A percentile compares a stretch with the other conserved stretches of the same genome.
These are phyloP conservation scores for Craterostigma plantagineum DNA, from an alignment of 257 asterid species.

Conservation along the genomic window DNA sequence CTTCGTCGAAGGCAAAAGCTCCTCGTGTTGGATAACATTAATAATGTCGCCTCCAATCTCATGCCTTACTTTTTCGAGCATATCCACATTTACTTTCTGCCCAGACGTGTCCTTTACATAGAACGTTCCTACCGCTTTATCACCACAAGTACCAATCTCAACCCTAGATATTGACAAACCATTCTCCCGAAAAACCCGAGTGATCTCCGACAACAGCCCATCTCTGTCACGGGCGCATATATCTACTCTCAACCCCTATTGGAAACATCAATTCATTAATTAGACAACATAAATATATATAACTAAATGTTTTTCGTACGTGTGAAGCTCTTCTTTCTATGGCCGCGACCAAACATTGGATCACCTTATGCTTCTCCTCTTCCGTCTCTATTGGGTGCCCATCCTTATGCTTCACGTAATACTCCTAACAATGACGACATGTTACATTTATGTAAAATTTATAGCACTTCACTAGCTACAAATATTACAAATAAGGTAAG, in stretches of 20 bases:
- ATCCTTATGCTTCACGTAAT: constrained; percentile 39
- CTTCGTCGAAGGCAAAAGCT: too few relatives aligned
- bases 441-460: too few relatives aligned
- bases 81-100: constrained; percentile 21
- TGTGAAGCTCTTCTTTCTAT: constrained; percentile 59
- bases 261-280: neutral
- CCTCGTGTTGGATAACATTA: constrained; percentile 16
- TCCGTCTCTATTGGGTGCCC: constrained; percentile 36
- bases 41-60: constrained; percentile 36
- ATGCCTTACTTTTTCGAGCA: constrained; percentile 33
- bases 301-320: too few relatives aligned
- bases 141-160: constrained; percentile 46
- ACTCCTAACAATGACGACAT: constrained; percentile 55
- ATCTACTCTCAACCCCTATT: constrained; percentile 54
- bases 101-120: constrained; percentile 60
- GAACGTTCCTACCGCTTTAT: constrained; percentile 63
- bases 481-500: too few relatives aligned
- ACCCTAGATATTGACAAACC: constrained; percentile 61
- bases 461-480: too few relatives aligned
- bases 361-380: constrained; percentile 30
- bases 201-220: constrained; percentile 55
- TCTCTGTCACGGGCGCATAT: constrained; percentile 35
- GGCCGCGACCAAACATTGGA: constrained; percentile 61
- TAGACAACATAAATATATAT: too few relatives aligned
- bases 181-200: constrained; percentile 60